A percentile compares a stretch with the other conserved stretches of the same genome.
These are phyloP conservation scores for Sclerotinia spermophila DNA, from an alignment of 2,329 filamentous ascomycete genomes.

Conservation along the genomic window DNA sequence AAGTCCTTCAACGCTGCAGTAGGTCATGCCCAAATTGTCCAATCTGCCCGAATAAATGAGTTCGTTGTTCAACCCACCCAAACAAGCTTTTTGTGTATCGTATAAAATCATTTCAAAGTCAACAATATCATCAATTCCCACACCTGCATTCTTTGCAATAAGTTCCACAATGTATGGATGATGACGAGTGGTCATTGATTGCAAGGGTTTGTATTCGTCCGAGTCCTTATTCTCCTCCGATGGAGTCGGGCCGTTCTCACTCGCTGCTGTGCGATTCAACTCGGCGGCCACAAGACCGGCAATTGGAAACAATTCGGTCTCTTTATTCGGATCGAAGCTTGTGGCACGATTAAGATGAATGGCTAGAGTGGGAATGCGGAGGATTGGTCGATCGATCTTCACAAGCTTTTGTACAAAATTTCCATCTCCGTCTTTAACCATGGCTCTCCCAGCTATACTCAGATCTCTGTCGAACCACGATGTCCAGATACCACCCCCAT, in stretches of 20 bases:
- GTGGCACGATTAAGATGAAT: conserved; percentile 88
- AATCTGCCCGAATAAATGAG: conserved; percentile 94
- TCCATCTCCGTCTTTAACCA: conserved; percentile 71
- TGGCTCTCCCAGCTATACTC: conserved; percentile 80
- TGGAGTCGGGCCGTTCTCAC: conserved; percentile 32
- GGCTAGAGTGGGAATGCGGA: conserved; percentile 88
- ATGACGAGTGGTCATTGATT: conserved; percentile 75
- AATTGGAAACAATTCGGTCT: conserved; percentile 92
- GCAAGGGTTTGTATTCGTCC: conserved; percentile 67
- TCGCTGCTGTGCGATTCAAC: conserved; percentile 70
- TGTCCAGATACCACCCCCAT: conserved; percentile 96
- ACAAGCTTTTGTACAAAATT: conserved; percentile 79
- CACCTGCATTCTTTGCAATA: conserved; percentile 74
- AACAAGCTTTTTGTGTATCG: conserved; percentile 85
- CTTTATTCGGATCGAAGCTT: conserved; percentile 93
- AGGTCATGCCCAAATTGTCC: conserved; percentile 96
- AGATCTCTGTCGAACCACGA: conserved; percentile 97
- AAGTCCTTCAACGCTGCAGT: conserved; percentile 81
- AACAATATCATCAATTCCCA: conserved; percentile 66
- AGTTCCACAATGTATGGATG: conserved; percentile 83
- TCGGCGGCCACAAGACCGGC: conserved; percentile 82
- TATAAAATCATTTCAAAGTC: conserved; percentile 98
- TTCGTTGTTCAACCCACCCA: conserved; percentile 89
- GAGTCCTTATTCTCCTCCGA: conserved; percentile 35
- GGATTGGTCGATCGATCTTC: conserved; percentile 84